Evolutionary conservation across 2,329 filamentous ascomycete species (phyloP), one percentile per base, ranked within the genome.

Genomic region (Thyridium curvatum): DNA sequence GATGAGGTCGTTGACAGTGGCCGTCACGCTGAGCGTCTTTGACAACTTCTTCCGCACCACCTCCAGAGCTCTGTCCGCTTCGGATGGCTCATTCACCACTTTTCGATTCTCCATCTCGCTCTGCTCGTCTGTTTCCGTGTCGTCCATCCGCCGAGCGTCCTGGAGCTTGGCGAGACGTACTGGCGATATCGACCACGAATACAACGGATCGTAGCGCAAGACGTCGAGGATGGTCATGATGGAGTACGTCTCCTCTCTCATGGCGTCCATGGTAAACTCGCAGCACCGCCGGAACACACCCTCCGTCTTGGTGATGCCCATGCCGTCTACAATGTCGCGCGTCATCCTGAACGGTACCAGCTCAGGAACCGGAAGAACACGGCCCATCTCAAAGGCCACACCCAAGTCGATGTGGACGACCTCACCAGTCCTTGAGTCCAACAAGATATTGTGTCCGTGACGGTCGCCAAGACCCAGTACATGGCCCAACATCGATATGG

Each of bases 151-250:
- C 33, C 81, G 68, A 8, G 74, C 77, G 50, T 78, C 76, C 53
- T 83, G 79, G 40, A 84, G 61, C 52, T 81, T 82, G 31, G 77
- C 76, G 41, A 83, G 62, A 15, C 79, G 71, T 28, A 82, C 67
- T 0, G 79, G 79, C 10, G 86, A 93, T 40, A 96, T 82, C 29
- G 87, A 91, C 93, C 93, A 99, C 44, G 82, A 93, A 60, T 97
- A 94, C 44, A 99, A 67, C 1, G 93, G 94, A 69, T 99, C 93
- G 62, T 96, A 97, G n/a, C 94, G 84, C 42, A 99, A 69, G 16
- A 98, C 94, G 55, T 98, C 94, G 15, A 99, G 78, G 38, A 98
- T 89, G 0, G 93, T 97, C 90, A 96, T 97, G 65, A 99, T 98
- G 33, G 85, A 90, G 58, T 95, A 94, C 12, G 86, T 86, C 59